Base-by-base conservation (phyloP, 1,284 basidiomycete species). In the Lentinus polychrous region DNA sequence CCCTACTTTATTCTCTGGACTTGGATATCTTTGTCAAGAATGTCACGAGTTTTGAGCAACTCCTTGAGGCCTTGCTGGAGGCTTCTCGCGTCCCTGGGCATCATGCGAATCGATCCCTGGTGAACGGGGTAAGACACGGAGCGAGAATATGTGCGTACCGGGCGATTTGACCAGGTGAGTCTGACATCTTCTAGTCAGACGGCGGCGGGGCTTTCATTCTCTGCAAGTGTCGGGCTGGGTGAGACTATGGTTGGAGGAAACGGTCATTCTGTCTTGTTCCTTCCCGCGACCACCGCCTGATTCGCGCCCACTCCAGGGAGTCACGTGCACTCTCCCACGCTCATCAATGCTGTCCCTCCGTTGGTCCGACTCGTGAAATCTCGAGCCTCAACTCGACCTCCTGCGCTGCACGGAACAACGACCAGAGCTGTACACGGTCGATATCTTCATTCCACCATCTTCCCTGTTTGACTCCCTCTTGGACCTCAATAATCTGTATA, bases 11-110 rank as follows among this genome's bases (percentile, higher is more conserved):
- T 88, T 58, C 92, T 76, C 62, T 83, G 79, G 53, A 84, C 83
- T 58, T 95, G 92, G 41, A 92, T 81, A 52, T 93, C 87, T 61
- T 75, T 85, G 54, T 88, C 82, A 76, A 85, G 91, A 42, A 90
- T 87, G 49, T 87, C 81, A 52, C 77, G 79, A 44, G 70, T 73
- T 63, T 82, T 85, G 48, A 92, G 71, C 48, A 80, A 67, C 55
- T 84, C 81, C 66, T 87, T 88, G 51, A 89, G 65, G 39, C 70
- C 72, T 61, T 83, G 79, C 54, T 86, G 78, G 55, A 82, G 74
- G 60, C 68, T 68, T 61, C 81, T 85, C 55, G 85, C 82, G 70
- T 89, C 85, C 60, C 86, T 89, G 52, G 24, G 35, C 36, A 27
- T 56, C 12, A 48, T 24, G 34, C 18, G 22, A 27, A 33, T 48